Evolutionary conservation across 1,284 basidiomycete genomes (phyloP).

Genomic region (Tilletia caries): DNA sequence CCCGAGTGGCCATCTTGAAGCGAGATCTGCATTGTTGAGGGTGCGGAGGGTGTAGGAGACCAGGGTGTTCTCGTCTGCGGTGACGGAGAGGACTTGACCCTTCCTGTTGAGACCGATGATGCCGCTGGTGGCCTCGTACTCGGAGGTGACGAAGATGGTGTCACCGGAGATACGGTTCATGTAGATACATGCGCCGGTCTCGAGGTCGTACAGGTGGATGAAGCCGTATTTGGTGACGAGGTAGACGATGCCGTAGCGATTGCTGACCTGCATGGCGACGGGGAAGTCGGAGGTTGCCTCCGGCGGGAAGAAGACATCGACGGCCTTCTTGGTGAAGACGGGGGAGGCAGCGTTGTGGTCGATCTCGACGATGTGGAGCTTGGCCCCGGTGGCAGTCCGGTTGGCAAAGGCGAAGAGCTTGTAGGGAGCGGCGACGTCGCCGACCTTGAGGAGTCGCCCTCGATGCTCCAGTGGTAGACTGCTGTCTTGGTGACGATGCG

Average conservation of each 20-base stretch:
- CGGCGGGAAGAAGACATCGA: slow-evolving; percentile 98
- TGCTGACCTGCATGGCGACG: slow-evolving; percentile 98
- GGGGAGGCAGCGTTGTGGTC: slow-evolving; percentile 93
- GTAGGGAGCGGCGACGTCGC: slow-evolving; percentile 41
- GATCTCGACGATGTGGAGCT: slow-evolving; percentile 98
- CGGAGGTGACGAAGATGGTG: too few relatives aligned
- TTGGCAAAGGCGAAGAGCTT: slow-evolving; percentile 97
- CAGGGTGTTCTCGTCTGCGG: too few relatives aligned
- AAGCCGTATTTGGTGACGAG: slow-evolving; percentile 99
- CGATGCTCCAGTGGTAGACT: slow-evolving; percentile 90
- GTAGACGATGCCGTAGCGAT: slow-evolving; percentile 94
- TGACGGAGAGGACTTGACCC: too few relatives aligned
- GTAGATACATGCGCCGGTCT: slow-evolving; percentile 97
- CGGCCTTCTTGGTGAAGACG: slow-evolving; percentile 94
- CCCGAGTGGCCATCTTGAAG: slow-evolving; percentile 94
- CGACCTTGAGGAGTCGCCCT: slow-evolving; percentile 67
- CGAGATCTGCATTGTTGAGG: slow-evolving; percentile 94
- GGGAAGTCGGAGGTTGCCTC: slow-evolving; percentile 99
- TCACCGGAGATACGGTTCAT: too few relatives aligned
- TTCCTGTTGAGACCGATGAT: too few relatives aligned
- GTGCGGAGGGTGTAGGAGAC: slow-evolving; percentile 91
- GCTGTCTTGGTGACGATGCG: slow-evolving; percentile 90
- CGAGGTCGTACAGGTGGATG: slow-evolving; percentile 98
- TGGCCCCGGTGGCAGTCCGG: slow-evolving; percentile 90
- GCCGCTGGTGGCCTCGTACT: too few relatives aligned